Base-by-base conservation (phyloP, 2,329 filamentous ascomycete genomes). In the Penicillium olsonii region DNA sequence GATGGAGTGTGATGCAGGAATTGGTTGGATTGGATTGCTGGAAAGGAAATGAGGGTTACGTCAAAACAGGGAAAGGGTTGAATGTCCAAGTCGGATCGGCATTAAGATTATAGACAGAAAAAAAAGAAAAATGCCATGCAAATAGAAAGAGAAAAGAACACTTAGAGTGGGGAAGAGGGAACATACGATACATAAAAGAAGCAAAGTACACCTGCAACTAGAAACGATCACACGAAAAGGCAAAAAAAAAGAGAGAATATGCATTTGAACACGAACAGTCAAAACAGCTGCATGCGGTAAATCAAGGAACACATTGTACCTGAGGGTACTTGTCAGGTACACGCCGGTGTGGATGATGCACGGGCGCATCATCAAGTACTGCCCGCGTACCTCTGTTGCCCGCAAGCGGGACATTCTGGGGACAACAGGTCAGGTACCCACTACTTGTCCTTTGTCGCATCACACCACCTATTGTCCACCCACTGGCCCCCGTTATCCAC, bases 181-280 rank as follows among this genome's bases (percentile, higher is more conserved):
- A 46, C 37, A 35, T 56, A 48, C 51, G 56, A 53, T 62, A 63
- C 54, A 64, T 62, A 47, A 54, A 46, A 31, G 48, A 52, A 53
- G 49, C 50, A 52, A 52, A 54, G 29, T 20, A 31, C 2, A 42
- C 40, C 50, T 50, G 45, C 45, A 48, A 49, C 34, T 51, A 59
- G n/a, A n/a, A n/a, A n/a, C n/a, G n/a, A n/a, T n/a, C n/a, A n/a
- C n/a, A n/a, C n/a, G n/a, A n/a, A n/a, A n/a, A n/a, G n/a, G n/a
- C n/a, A 42, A 40, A 31, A 31, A 44, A 19, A 27, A 48, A 46
- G 37, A n/a, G 33, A 38, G n/a, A 29, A 45, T 46, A 60, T 55
- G 52, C 58, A 57, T 61, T 49, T 59, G 56, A 55, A 47, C 53
- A 59, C 62, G 59, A 67, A 62, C 59, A 67, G 24, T 17, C 15